These are phyloP conservation scores for Puccinia horiana DNA, from an alignment of 1,284 basidiomycete species.

Conservation along the genomic window DNA sequence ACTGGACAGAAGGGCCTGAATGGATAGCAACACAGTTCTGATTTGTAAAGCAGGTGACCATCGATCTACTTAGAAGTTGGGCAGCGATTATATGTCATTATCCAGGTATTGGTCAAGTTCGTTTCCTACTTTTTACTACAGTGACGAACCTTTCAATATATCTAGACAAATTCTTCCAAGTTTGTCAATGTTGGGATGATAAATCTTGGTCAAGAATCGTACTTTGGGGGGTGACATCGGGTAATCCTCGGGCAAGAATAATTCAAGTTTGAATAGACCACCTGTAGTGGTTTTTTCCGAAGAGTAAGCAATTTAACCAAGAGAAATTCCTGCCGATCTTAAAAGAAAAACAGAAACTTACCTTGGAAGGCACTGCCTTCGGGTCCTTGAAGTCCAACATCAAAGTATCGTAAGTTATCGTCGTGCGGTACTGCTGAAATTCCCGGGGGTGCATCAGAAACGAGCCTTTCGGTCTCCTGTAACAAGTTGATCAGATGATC, in stretches of 20 bases:
- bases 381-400: conserved; percentile 93
- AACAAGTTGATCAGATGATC: background rate
- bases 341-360: conserved; percentile 57
- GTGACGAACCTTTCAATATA: conserved; percentile 80
- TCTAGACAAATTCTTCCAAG: conserved; percentile 96
- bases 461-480: conserved; percentile 94
- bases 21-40: conserved; percentile 90
- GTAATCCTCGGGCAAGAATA: conserved; percentile 98
- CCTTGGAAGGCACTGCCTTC: conserved; percentile 91
- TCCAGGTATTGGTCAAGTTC: background rate
- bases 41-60: conserved; percentile 99
- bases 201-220: conserved; percentile 97
- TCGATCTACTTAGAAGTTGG: conserved; percentile 70
- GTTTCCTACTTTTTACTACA: conserved; percentile 9
- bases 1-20: conserved; percentile 91
- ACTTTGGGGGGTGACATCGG: conserved; percentile 99
- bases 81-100: background rate
- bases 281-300: conserved; percentile 62
- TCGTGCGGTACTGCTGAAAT: conserved; percentile 92
- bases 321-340: background rate
- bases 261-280: conserved; percentile 89
- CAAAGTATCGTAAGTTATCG: conserved; percentile 97
- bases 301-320: background rate
- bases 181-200: conserved; percentile 99
- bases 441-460: conserved; percentile 92